Evolutionary conservation across 768 basidiomycete genomes (phyloP), one percentile per base, ranked within the genome.

Genomic region (Kwoniella bestiolae): DNA sequence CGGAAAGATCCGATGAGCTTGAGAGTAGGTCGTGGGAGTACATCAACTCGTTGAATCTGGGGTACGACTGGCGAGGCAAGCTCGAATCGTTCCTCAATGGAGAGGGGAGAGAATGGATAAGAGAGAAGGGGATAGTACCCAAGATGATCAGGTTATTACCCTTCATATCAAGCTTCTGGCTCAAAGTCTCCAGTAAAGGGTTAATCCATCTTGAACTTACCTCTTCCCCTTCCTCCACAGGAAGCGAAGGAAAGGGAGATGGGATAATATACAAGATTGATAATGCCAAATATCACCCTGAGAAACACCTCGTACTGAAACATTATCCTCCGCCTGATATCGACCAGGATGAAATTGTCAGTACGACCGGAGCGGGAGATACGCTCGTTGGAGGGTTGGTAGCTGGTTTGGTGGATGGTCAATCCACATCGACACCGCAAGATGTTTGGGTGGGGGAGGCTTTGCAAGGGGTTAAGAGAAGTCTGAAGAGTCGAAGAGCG

Each of bases 311-410:
- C 7, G 84, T 91, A 5, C 51, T 94, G 31, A 87, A 88, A 45
- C 90, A 94, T 76, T 92, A 90, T 78, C 86, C 91, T 11, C 84
- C 91, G 7, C 75, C 80, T 1, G 67, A 83, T 16, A 81, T 86
- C 9, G 73, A 65, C 3, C 70, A 86, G 5, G 76, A 78, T 16
- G 72, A 78, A 26, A 72, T 83, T 9, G 81, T 89, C 23, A 94
- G 89, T 70, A 91, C 92, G 8, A 97, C 94, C 0, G 95, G 95
- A 1, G 94, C 91, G 0, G 94, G 94, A 0, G 94, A 97, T 81
- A 89, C 91, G 3, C 86, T 96, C 26, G 93, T 91, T 1, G 94
- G 94, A 5, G 87, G 89, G 1, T 75, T 96, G 31, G 80, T 94
- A n/a, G 89, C 92, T 5, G 83, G 83, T 8, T 80, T 93, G 12